Conservation (phyloP, 108 stramenopile species). For the Aureococcus anophagefferens region DNA sequence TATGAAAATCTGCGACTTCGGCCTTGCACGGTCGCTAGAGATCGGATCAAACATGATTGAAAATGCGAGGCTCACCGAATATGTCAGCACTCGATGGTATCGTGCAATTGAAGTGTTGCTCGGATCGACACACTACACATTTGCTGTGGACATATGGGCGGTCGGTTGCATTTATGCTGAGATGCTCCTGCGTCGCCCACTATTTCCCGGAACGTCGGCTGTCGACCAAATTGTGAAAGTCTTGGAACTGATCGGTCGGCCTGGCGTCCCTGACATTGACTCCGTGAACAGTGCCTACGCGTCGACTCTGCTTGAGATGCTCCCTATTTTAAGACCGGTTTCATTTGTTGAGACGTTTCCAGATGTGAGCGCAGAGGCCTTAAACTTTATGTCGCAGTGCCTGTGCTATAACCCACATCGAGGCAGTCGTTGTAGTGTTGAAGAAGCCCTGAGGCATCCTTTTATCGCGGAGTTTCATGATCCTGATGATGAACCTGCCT, state of each 20-base stretch:
- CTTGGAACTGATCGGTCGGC: slow-evolving; percentile 48
- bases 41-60: neutral
- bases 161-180: slow-evolving; percentile 93
- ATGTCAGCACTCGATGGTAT: slow-evolving; percentile 55
- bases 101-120: slow-evolving; percentile 45
- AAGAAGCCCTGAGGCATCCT: slow-evolving; percentile 54
- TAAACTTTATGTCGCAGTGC: slow-evolving; percentile 51
- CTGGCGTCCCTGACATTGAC: slow-evolving; percentile 58
- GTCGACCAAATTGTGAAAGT: slow-evolving; percentile 77
- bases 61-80: slow-evolving; percentile 40
- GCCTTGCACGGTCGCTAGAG: neutral
- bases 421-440: slow-evolving; percentile 47
- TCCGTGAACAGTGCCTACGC: slow-evolving; percentile 56
- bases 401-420: slow-evolving; percentile 52
- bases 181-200: slow-evolving; percentile 71
- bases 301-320: slow-evolving; percentile 46
- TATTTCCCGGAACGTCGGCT: slow-evolving; percentile 83
- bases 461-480: slow-evolving; percentile 67
- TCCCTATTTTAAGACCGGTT: slow-evolving; percentile 37
- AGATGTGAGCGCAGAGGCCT: slow-evolving; percentile 32
- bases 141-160: slow-evolving; percentile 88
- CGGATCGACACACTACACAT: slow-evolving; percentile 25
- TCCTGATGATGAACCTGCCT: slow-evolving; percentile 44
- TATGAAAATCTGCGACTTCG: slow-evolving; percentile 45
- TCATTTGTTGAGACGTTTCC: slow-evolving; percentile 34